Evolutionary conservation across 352 stramenopile species (phyloP).

Genomic region (Peronosclerospora sorghi): DNA sequence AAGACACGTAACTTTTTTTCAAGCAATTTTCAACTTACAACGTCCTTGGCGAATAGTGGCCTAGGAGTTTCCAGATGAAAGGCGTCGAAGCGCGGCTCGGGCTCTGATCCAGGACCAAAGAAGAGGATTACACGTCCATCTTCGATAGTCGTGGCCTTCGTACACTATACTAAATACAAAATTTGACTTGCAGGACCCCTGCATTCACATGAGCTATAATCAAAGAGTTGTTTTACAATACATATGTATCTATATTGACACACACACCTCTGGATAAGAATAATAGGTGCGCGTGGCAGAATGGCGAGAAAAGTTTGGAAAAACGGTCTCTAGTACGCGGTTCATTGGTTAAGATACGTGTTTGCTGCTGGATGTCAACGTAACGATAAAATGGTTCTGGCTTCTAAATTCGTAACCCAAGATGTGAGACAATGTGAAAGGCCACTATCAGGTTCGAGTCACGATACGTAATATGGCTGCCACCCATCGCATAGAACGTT

Average conservation of each 20-base stretch:
- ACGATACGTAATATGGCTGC: slow-evolving; percentile 10
- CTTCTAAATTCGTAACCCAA: not conserved
- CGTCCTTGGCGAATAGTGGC: slow-evolving; percentile 56
- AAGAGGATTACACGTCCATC: slow-evolving; percentile 52
- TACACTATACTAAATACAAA: slow-evolving; percentile 49
- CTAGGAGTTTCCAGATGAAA: slow-evolving; percentile 48
- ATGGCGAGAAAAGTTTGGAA: slow-evolving; percentile 44
- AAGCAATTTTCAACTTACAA: slow-evolving; percentile 20
- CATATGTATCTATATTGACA: not conserved
- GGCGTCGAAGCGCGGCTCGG: slow-evolving; percentile 41
- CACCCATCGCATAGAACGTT: slow-evolving; percentile 51
- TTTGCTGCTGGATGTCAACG: slow-evolving; percentile 4
- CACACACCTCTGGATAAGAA: slow-evolving; percentile 41
- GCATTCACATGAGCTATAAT: not conserved
- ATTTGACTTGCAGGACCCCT: slow-evolving; percentile 35
- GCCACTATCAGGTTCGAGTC: not conserved
- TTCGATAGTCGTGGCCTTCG: slow-evolving; percentile 22
- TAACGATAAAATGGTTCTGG: slow-evolving; percentile 2
- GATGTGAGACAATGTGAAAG: not conserved
- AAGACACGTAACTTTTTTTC: not conserved
- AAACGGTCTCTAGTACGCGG: slow-evolving; percentile 56
- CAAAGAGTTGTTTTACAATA: not conserved
- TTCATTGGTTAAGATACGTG: slow-evolving; percentile 33
- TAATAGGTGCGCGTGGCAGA: slow-evolving; percentile 35
- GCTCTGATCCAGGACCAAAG: slow-evolving; percentile 28